Evolutionary conservation across 768 basidiomycete species (phyloP).

Genomic region (Suillus ampliporus): DNA sequence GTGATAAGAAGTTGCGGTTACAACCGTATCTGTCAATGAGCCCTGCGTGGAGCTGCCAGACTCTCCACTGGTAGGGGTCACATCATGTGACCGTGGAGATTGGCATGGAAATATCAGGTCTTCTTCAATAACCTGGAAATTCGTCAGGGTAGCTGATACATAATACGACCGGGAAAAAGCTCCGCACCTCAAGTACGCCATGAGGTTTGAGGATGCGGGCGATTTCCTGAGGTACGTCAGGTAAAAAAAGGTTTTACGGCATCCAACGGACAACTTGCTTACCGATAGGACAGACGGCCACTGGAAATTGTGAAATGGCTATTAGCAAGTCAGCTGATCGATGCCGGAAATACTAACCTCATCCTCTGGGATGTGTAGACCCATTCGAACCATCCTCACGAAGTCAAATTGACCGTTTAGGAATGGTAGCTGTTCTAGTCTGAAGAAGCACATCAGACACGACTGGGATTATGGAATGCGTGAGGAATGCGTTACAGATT

Average conservation of each 20-base stretch:
- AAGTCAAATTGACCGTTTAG: constrained; percentile 62
- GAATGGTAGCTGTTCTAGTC: constrained; percentile 71
- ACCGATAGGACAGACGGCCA: constrained; percentile 75
- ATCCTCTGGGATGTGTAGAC: constrained; percentile 74
- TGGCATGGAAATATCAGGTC: constrained; percentile 70
- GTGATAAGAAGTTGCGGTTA: constrained; percentile 24
- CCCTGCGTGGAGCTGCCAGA: constrained; percentile 33
- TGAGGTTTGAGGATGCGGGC: constrained; percentile 67
- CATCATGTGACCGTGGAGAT: constrained; percentile 14
- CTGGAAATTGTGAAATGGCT: constrained; percentile 36
- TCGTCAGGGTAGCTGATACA: constrained; percentile 14
- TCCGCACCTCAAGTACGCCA: constrained; percentile 65
- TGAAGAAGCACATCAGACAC: constrained; percentile 32
- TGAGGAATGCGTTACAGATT: constrained; percentile 55
- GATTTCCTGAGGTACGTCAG: constrained; percentile 55
- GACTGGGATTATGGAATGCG: constrained; percentile 4
- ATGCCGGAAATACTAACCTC: constrained; percentile 48
- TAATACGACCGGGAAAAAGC: constrained; percentile 8
- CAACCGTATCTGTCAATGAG: constrained; percentile 28
- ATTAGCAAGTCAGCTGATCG: constrained; percentile 16
- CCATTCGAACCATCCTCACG: constrained; percentile 66
- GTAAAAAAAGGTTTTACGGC: constrained; percentile 19
- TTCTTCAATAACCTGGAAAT: constrained; percentile 70
- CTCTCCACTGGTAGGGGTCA: constrained; percentile 8
- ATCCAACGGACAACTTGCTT: constrained; percentile 23